Evolutionary conservation across 2,329 filamentous ascomycete species (phyloP).

Genomic region (Cadophora sp.): DNA sequence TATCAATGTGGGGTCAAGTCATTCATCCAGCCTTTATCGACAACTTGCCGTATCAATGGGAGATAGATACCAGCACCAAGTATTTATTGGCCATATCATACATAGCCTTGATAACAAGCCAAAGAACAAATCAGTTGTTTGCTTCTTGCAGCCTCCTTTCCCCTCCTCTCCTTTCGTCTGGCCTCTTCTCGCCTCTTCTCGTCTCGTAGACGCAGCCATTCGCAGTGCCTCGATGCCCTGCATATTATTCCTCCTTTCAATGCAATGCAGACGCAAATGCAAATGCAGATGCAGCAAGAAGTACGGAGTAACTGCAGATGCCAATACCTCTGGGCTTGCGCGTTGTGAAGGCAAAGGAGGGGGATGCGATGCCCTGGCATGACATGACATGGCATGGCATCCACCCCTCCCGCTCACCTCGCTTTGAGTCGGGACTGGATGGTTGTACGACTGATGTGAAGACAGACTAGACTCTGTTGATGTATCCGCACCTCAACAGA

Average conservation of each 20-base stretch:
- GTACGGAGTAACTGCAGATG: slow-evolving; percentile 16
- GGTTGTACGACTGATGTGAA: too few relatives aligned
- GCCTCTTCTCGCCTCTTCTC: background rate
- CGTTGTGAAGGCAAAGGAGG: slow-evolving; percentile 12
- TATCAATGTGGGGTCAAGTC: slow-evolving; percentile 18
- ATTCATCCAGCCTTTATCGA: background rate
- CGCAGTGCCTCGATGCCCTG: slow-evolving; percentile 25
- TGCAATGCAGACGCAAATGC: background rate
- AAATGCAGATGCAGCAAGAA: slow-evolving; percentile 12
- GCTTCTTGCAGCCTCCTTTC: slow-evolving; percentile 15
- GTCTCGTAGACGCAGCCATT: slow-evolving; percentile 17
- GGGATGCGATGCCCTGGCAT: background rate
- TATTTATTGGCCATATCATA: too few relatives aligned
- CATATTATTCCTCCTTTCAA: background rate
- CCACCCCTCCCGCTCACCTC: background rate
- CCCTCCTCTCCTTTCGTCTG: too few relatives aligned
- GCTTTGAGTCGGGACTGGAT: slow-evolving; percentile 1
- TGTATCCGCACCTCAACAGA: too few relatives aligned
- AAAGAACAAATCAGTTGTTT: slow-evolving; percentile 24
- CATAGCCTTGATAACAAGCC: slow-evolving; percentile 10
- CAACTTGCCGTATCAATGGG: background rate
- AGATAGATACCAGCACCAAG: too few relatives aligned
- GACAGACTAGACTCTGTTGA: background rate
- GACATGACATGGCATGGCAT: background rate
- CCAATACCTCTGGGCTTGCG: slow-evolving; percentile 6